These are phyloP conservation scores for Solanum pennellii DNA, from an alignment of 257 asterid species.

Conservation along the genomic window DNA sequence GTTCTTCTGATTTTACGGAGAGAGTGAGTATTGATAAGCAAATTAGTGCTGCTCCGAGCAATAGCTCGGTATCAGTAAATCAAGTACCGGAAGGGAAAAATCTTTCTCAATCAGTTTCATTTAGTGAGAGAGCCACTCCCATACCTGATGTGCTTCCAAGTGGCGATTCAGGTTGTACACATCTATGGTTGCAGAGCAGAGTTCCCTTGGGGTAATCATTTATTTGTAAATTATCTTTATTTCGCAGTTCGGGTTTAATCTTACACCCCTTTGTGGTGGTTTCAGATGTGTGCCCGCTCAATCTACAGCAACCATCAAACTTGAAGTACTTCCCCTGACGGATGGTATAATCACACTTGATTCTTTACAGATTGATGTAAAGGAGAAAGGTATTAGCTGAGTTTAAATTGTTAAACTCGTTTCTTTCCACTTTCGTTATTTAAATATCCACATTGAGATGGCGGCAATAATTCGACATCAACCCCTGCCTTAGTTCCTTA, in stretches of 20 bases:
- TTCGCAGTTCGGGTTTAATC: neutral
- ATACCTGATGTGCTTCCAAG: constrained; percentile 52
- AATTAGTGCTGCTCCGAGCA: constrained; percentile 17
- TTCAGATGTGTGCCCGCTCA: constrained; percentile 78
- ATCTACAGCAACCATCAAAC: constrained; percentile 87
- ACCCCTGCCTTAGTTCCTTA: neutral
- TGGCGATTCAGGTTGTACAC: constrained; percentile 79
- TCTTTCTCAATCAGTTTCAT: constrained; percentile 21
- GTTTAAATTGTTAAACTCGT: neutral
- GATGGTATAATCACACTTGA: constrained; percentile 97
- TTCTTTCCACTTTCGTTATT: neutral
- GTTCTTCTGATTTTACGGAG: constrained; percentile 30
- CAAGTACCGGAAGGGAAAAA: constrained; percentile 32
- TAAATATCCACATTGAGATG: neutral
- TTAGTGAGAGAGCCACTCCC: constrained; percentile 22
- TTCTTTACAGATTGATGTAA: constrained; percentile 78
- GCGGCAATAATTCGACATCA: neutral
- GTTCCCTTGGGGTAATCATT: constrained; percentile 84
- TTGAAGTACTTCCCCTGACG: constrained; percentile 91
- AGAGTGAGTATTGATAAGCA: constrained; percentile 24
- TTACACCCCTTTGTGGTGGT: neutral
- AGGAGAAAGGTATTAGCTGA: constrained; percentile 61
- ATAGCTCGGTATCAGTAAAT: constrained; percentile 16
- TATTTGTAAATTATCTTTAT: neutral
- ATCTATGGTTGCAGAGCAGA: constrained; percentile 96